A percentile compares a stretch with the other conserved stretches of the same genome.
Evolutionary conservation across 2,329 filamentous ascomycete species (phyloP).

Genomic region (Mariannaea sp.): DNA sequence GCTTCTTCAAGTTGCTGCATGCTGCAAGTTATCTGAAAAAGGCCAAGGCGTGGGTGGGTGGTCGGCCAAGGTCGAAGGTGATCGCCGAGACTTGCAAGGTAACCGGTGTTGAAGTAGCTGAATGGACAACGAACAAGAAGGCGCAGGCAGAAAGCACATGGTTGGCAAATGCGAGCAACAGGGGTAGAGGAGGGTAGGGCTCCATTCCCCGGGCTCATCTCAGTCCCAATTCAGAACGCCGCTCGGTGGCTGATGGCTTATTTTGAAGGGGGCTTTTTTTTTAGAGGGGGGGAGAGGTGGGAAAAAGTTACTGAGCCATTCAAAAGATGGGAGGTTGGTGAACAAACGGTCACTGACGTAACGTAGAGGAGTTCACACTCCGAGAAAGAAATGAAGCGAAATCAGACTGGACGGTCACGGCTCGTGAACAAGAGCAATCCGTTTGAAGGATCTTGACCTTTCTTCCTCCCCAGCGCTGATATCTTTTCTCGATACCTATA

Average conservation of each 20-base stretch:
- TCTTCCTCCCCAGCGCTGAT: no score
- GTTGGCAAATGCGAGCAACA: conserved; percentile 18
- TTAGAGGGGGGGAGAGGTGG: not conserved
- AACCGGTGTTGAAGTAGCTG: not conserved
- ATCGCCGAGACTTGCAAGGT: not conserved
- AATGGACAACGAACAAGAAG: not conserved
- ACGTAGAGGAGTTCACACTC: not conserved
- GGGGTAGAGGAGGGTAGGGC: conserved; percentile 9
- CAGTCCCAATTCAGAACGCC: conserved; percentile 19
- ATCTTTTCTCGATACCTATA: no score
- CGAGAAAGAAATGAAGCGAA: no score
- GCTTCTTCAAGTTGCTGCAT: not conserved
- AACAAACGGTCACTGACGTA: not conserved
- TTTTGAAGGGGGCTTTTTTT: conserved; percentile 12
- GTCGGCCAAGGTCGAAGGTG: not conserved
- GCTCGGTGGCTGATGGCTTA: conserved; percentile 22
- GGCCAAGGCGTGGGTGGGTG: not conserved
- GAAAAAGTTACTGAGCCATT: not conserved
- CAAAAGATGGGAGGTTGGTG: conserved; percentile 4
- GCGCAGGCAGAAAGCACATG: not conserved
- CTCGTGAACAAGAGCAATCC: no score
- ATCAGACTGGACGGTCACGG: no score
- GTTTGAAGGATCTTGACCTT: no score
- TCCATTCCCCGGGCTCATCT: conserved; percentile 19
- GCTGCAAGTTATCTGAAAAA: conserved; percentile 14